Evolutionary conservation across 2,329 filamentous ascomycete genomes (phyloP), one percentile per base, ranked within the genome.

Genomic region (Hypoxylon sp.): DNA sequence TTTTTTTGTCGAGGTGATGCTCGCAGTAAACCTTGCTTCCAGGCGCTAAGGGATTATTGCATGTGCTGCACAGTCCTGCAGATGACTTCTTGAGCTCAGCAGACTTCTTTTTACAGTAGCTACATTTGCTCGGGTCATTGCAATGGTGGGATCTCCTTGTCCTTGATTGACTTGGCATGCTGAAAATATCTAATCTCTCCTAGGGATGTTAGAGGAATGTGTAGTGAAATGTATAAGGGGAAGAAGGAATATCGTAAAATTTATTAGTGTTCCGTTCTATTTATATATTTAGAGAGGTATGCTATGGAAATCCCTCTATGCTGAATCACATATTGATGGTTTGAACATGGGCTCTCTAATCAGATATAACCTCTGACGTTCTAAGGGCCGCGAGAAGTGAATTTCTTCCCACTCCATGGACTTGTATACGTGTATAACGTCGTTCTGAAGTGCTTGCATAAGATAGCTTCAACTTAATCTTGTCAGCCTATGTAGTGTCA

Each of bases 151-250:
- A 10, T 15, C 21, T 13, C 19, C 4, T 4, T 19, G 3, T 6
- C 8, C 39, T 42, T 42, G 39, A 7, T 42, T 42, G 39, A 15
- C 39, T 42, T 42, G 44, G 24, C 44, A 47, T 47, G 10, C 44
- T 47, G 44, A 27, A 27, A 5, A 47, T 10, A 27, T 19, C 24
- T 11, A 27, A 47, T 24, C 11, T 19, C 11, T 27, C 13, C 44
- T 24, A 27, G 19, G 10, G 4, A 27, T 5, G 2, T 3, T 19
- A 15, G 3, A 6, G 19, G 13, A 47, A 3, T 47, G 10, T 21
- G 19, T 10, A 8, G n/a, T 27, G 11, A n/a, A 24, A 27, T 15
- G 44, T 24, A 47, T 1, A 27, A 15, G 5, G 10, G 27, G 10
- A 27, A 13, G 44, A 19, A 15, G 5, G 19, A 13, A 2, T 15